phyloP scores from a whole-genome alignment of 2,329 filamentous ascomycete genomes.

The Alternaria hordeiaustralica region DNA sequence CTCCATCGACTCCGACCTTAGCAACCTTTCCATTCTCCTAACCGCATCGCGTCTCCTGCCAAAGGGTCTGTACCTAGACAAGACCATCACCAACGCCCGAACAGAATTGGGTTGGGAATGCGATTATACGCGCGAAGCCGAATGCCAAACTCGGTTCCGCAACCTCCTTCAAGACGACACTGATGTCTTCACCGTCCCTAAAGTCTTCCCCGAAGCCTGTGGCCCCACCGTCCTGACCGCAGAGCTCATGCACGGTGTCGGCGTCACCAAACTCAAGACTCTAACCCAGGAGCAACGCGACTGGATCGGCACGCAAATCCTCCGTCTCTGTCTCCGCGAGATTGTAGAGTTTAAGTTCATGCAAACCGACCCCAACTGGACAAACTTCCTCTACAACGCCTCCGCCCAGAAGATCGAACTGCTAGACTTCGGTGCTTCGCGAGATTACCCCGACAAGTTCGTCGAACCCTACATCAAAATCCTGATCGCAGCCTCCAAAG shows the following conservation, averaged over 20 bases:
- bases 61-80: conserved; percentile 91
- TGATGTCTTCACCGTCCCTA: conserved; percentile 78
- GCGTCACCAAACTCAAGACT: conserved; percentile 78
- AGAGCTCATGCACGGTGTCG: conserved; percentile 85
- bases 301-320: conserved; percentile 94
- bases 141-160: conserved; percentile 77
- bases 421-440: conserved; percentile 91
- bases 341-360: conserved; percentile 96
- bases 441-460: conserved; percentile 83
- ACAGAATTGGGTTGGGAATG: conserved; percentile 96
- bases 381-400: conserved; percentile 93
- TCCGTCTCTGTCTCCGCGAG: conserved; percentile 89
- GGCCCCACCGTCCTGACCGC: conserved; percentile 90
- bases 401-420: conserved; percentile 77
- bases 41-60: conserved; percentile 90
- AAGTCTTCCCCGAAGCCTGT: conserved; percentile 77
- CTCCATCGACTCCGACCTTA: conserved; percentile 95
- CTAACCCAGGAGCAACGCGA: conserved; percentile 86
- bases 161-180: conserved; percentile 76
- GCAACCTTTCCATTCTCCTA: conserved; percentile 88
- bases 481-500: conserved; percentile 77
- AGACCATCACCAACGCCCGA: conserved; percentile 94
- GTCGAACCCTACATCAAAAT: conserved; percentile 80
- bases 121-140: conserved; percentile 88
- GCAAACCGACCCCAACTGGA: conserved; percentile 99